These are phyloP conservation scores for Phytophthora macrochlamydospora DNA, from an alignment of 352 stramenopile genomes.

Conservation along the genomic window DNA sequence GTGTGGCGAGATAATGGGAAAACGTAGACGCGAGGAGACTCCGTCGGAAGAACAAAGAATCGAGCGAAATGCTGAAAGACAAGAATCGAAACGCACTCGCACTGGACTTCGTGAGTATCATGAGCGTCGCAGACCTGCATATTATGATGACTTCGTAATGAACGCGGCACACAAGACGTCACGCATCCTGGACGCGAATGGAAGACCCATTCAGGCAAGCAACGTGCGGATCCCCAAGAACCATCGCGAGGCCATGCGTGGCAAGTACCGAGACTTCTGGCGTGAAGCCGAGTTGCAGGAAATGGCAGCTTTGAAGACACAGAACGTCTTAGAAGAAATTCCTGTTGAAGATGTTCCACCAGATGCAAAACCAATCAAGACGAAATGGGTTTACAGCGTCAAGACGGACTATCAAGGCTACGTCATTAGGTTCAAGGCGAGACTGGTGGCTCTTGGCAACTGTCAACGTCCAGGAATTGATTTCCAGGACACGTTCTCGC, in stretches of 20 bases:
- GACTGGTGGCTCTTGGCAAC: background rate
- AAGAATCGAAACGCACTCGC: background rate
- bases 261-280: slow-evolving; percentile 1
- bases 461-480: slow-evolving; percentile 1
- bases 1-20: slow-evolving; percentile 2
- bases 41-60: slow-evolving; percentile 1
- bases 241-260: slow-evolving; percentile 1
- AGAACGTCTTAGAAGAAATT: background rate
- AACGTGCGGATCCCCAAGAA: background rate
- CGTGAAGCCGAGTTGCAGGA: background rate
- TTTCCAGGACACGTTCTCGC: background rate
- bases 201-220: background rate
- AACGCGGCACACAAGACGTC: background rate
- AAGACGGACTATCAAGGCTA: background rate
- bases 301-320: background rate
- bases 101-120: background rate
- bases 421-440: background rate
- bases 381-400: background rate
- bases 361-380: background rate
- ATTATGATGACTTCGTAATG: slow-evolving; percentile 3
- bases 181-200: background rate
- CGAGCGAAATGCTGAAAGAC: background rate
- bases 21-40: slow-evolving; percentile 1
- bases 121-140: background rate
- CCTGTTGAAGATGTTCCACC: background rate